Conservation (phyloP, 495 filamentous ascomycete species). For the Geopyxis carbonaria region DNA sequence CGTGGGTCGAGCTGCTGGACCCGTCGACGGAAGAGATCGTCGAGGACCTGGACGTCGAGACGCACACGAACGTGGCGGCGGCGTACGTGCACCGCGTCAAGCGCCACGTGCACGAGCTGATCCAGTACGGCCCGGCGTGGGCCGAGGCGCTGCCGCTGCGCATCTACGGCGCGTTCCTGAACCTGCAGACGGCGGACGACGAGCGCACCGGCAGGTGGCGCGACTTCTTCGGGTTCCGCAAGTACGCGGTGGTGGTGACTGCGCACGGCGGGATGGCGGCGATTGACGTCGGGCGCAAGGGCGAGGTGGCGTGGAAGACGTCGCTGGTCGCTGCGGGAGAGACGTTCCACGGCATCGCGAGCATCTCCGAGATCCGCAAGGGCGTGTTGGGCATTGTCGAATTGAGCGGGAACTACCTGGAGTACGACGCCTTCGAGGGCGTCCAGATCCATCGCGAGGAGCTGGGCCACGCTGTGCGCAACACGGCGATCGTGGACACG, state of each 20-base stretch:
- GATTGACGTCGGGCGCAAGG: conserved; percentile 58
- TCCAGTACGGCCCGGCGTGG: conserved; percentile 55
- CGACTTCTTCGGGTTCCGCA: conserved; percentile 77
- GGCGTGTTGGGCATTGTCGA: conserved; percentile 25
- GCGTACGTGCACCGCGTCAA: conserved; percentile 80
- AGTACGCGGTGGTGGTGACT: conserved; percentile 66
- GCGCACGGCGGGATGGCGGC: conserved; percentile 60
- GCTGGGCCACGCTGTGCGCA: conserved; percentile 25
- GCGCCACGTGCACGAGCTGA: conserved; percentile 61
- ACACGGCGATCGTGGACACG: conserved; percentile 36
- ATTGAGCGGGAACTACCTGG: conserved; percentile 23
- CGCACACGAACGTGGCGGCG: conserved; percentile 54
- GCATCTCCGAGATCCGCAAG: conserved; percentile 21
- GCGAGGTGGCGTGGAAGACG: conserved; percentile 58
- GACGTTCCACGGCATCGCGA: conserved; percentile 45
- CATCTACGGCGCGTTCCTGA: conserved; percentile 51
- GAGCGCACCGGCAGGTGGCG: conserved; percentile 36
- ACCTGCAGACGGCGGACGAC: conserved; percentile 29
- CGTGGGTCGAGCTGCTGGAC: conserved; percentile 51
- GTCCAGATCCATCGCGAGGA: conserved; percentile 18
- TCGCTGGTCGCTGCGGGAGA: conserved; percentile 34
- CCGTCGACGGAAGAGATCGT: conserved; percentile 54
- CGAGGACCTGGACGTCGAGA: conserved; percentile 67
- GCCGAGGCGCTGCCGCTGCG: conserved; percentile 46
- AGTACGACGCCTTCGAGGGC: conserved; percentile 26